Evolutionary conservation across 1,139 yeast genomes (phyloP).

Genomic region (Diutina catenulata): DNA sequence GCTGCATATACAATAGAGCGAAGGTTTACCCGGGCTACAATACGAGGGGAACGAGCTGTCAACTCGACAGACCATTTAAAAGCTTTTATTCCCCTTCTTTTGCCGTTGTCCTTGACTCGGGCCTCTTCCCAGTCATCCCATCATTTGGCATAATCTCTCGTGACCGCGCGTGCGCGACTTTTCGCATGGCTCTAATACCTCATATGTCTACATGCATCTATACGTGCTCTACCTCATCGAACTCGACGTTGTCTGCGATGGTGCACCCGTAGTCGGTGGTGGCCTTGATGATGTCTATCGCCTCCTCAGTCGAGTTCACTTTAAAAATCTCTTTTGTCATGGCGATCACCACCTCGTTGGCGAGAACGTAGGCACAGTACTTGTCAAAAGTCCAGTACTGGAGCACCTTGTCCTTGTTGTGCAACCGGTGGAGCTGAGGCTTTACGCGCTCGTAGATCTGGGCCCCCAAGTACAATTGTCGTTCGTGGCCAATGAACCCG

Average conservation of each 20-base stretch:
- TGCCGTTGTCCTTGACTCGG: too few relatives aligned
- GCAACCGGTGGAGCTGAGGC: neutral
- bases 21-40: too few relatives aligned
- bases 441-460: neutral
- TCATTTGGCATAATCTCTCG: too few relatives aligned
- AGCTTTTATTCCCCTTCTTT: too few relatives aligned
- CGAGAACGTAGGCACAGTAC: neutral
- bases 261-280: neutral
- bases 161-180: too few relatives aligned
- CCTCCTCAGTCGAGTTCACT: neutral
- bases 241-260: neutral
- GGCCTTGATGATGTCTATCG: neutral
- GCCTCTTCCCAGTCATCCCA: too few relatives aligned
- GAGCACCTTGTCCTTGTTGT: neutral
- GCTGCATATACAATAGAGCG: too few relatives aligned
- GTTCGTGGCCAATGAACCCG: neutral
- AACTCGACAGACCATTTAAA: too few relatives aligned
- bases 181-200: too few relatives aligned
- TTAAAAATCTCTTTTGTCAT: neutral
- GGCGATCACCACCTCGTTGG: neutral
- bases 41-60: too few relatives aligned
- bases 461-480: slow-evolving; percentile 2
- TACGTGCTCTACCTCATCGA: too few relatives aligned
- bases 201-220: too few relatives aligned
- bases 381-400: neutral